Percentiles rank a stretch among this genome's conserved stretches.
Evolutionary conservation across 257 asterid species (phyloP).

Genomic region (Fraxinus anomala): DNA sequence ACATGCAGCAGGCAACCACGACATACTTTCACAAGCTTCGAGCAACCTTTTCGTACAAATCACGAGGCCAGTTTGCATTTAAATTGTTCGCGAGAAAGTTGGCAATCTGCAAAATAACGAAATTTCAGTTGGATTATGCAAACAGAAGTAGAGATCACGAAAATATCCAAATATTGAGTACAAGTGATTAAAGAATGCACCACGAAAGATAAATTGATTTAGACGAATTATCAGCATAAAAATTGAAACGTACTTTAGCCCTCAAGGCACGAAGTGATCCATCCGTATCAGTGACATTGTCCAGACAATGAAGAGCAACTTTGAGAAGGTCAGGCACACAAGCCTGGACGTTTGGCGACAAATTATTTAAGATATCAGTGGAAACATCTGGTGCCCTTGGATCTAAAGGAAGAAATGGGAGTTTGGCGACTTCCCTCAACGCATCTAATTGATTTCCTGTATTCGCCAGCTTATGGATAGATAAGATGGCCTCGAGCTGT

Average conservation of each 20-base stretch:
- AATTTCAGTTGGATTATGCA: constrained; percentile 6
- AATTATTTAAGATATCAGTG: constrained; percentile 52
- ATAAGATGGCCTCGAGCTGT: constrained; percentile 87
- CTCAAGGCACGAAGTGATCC: constrained; percentile 93
- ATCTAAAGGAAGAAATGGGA: constrained; percentile 94
- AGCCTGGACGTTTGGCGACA: constrained; percentile 83
- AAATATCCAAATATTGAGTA: not conserved
- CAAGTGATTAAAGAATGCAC: not conserved
- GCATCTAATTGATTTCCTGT: constrained; percentile 76
- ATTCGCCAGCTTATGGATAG: constrained; percentile 71
- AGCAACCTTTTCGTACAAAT: constrained; percentile 84
- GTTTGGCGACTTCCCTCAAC: constrained; percentile 81
- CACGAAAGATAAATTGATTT: not conserved
- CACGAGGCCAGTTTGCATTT: constrained; percentile 91
- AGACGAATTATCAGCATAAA: too few species aligned
- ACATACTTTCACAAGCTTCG: constrained; percentile 52
- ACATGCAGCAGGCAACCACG: not conserved
- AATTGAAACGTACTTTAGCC: constrained; percentile 43
- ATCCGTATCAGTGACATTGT: constrained; percentile 78
- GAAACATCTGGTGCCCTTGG: constrained; percentile 68
- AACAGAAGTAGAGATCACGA: not conserved
- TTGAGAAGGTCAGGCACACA: constrained; percentile 89
- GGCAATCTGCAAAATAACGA: constrained; percentile 63
- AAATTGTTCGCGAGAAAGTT: constrained; percentile 86
- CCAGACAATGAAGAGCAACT: constrained; percentile 81